phyloP scores from a whole-genome alignment of 148 eudicot genomes.

The Silene latifolia region DNA sequence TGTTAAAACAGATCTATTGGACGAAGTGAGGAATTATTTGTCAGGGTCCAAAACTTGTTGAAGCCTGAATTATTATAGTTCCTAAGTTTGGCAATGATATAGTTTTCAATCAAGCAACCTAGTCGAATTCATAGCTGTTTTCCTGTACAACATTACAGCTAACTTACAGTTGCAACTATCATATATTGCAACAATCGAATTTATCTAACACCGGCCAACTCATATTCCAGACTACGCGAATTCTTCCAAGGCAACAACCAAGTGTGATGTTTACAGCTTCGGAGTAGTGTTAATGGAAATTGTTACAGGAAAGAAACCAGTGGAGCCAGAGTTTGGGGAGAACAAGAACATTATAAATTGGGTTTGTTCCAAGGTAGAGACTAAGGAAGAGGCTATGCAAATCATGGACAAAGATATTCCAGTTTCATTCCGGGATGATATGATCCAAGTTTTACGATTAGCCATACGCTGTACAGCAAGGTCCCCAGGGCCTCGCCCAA shows the following conservation, averaged over 20 bases:
- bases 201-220: slow-evolving; percentile 8
- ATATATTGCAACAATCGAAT: neutral
- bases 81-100: too few relatives aligned
- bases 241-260: slow-evolving; percentile 79
- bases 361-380: slow-evolving; percentile 69
- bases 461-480: slow-evolving; percentile 73
- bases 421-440: slow-evolving; percentile 55
- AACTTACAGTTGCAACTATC: neutral
- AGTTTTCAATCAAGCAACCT: too few relatives aligned
- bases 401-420: slow-evolving; percentile 61
- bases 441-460: slow-evolving; percentile 63
- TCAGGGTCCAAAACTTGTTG: too few relatives aligned
- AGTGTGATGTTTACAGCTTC: slow-evolving; percentile 90
- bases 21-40: too few relatives aligned
- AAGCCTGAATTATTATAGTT: too few relatives aligned
- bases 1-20: too few relatives aligned
- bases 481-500: slow-evolving; percentile 62
- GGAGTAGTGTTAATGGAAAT: slow-evolving; percentile 96
- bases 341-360: slow-evolving; percentile 87
- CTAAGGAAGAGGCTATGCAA: slow-evolving; percentile 76
- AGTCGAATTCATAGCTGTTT: too few relatives aligned
- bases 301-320: slow-evolving; percentile 84
- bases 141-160: neutral
- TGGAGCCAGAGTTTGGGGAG: slow-evolving; percentile 89
- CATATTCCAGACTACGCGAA: slow-evolving; percentile 66